phyloP scores from a whole-genome alignment of 805 yeast species.

The Candida pseudofarinosa region DNA sequence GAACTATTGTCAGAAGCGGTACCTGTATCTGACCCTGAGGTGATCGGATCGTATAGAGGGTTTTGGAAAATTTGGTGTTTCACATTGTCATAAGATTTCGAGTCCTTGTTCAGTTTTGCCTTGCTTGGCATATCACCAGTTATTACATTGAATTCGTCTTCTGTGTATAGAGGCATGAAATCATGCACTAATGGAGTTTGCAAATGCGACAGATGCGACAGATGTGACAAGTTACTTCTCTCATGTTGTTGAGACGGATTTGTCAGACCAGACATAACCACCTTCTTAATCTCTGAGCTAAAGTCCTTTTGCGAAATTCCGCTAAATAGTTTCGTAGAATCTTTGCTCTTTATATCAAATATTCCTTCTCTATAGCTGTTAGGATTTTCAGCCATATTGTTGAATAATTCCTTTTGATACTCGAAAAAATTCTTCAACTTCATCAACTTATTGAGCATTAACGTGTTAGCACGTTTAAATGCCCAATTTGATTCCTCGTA shows the following conservation, averaged over 20 bases:
- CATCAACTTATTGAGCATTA: constrained; percentile 30
- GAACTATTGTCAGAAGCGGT: constrained; percentile 20
- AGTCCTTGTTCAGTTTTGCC: constrained; percentile 12
- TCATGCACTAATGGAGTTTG: constrained; percentile 25
- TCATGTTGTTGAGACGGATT: constrained; percentile 2
- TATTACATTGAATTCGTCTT: constrained; percentile 34
- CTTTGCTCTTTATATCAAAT: constrained; percentile 20
- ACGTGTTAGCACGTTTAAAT: constrained; percentile 27
- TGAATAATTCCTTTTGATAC: constrained; percentile 28
- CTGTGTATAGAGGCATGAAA: constrained; percentile 38
- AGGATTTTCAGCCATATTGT: constrained; percentile 13
- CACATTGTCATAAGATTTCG: constrained; percentile 14
- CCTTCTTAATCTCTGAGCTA: constrained; percentile 24
- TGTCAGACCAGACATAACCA: constrained; percentile 14
- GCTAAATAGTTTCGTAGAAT: constrained; percentile 21
- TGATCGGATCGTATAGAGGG: constrained; percentile 32
- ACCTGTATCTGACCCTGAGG: constrained; percentile 38
- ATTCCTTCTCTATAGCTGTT: constrained; percentile 9
- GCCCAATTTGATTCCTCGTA: constrained; percentile 35
- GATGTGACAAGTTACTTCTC: background rate
- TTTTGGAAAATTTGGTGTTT: constrained; percentile 40
- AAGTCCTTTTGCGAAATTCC: constrained; percentile 28
- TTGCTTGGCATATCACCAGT: constrained; percentile 36
- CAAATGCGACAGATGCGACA: background rate
- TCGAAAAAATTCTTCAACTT: constrained; percentile 37